Percentiles rank a stretch among this genome's conserved stretches.
These are phyloP conservation scores for Starmerella vitae DNA, from an alignment of 805 yeast genomes.

Conservation along the genomic window DNA sequence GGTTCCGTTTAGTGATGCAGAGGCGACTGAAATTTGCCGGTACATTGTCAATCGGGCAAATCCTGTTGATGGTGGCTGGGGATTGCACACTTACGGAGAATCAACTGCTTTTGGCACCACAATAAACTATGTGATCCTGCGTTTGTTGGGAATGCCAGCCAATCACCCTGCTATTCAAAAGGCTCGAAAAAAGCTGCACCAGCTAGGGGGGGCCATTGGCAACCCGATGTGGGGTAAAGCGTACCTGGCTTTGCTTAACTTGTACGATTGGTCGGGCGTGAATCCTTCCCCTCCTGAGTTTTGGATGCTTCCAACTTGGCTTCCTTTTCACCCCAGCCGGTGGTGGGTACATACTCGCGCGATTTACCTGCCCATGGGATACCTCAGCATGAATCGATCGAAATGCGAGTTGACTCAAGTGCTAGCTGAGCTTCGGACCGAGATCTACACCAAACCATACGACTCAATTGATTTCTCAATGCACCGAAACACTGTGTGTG, in stretches of 20 bases:
- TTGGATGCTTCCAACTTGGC: conserved; percentile 69
- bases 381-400: conserved; percentile 45
- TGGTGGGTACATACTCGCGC: conserved; percentile 99
- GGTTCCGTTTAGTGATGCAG: conserved; percentile 52
- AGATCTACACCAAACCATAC: conserved; percentile 59
- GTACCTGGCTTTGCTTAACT: conserved; percentile 67
- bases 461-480: conserved; percentile 51
- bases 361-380: conserved; percentile 76
- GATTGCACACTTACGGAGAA: conserved; percentile 81
- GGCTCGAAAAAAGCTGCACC: conserved; percentile 57
- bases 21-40: conserved; percentile 57
- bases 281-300: conserved; percentile 97
- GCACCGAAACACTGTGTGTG: conserved; percentile 76
- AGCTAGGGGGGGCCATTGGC: conserved; percentile 79
- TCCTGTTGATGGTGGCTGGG: conserved; percentile 99
- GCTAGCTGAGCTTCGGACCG: conserved; percentile 52
- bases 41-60: conserved; percentile 85
- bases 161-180: conserved; percentile 65
- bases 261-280: conserved; percentile 92
- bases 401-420: conserved; percentile 52
- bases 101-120: conserved; percentile 92
- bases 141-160: conserved; percentile 62
- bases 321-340: conserved; percentile 83
- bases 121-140: conserved; percentile 66
- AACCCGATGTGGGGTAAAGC: conserved; percentile 97